These are phyloP conservation scores for Tolypocladium inflatum DNA, from an alignment of 2,329 filamentous ascomycete species.

Conservation along the genomic window DNA sequence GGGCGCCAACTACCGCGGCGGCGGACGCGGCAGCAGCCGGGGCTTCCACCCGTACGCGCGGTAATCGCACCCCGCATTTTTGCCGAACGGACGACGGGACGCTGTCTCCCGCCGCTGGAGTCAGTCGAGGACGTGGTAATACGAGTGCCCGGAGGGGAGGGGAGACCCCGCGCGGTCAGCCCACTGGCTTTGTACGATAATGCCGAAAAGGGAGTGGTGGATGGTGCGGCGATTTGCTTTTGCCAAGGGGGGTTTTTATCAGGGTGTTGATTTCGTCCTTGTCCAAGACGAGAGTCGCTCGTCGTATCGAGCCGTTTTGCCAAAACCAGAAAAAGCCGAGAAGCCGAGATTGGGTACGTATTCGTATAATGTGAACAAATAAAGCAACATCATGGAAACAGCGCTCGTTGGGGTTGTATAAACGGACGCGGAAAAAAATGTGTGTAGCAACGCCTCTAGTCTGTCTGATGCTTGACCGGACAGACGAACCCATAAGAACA, in stretches of 20 bases:
- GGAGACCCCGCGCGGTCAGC: not conserved
- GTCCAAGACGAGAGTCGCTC: not conserved
- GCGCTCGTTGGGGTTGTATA: not conserved
- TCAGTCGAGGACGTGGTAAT: not conserved
- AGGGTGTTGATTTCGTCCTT: not conserved
- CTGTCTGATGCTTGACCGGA: not conserved
- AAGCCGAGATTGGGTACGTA: not conserved
- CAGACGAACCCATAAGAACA: not conserved
- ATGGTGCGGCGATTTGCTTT: not conserved
- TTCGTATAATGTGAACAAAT: not conserved
- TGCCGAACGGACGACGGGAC: not conserved
- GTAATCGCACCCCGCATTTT: conserved; percentile 6
- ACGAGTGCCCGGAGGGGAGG: not conserved
- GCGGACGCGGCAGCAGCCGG: conserved; percentile 64
- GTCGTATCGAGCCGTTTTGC: not conserved
- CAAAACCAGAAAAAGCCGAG: not conserved
- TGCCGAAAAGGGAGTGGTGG: not conserved
- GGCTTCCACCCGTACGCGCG: conserved; percentile 71
- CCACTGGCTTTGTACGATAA: not conserved
- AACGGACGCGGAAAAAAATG: not conserved
- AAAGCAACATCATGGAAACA: not conserved
- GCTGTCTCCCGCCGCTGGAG: not conserved
- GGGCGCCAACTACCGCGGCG: conserved; percentile 87
- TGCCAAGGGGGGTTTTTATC: not conserved
- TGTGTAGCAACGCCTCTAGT: not conserved